These are phyloP conservation scores for Dioscorea dumetorum DNA, from an alignment of 106 monocot species.

Conservation along the genomic window DNA sequence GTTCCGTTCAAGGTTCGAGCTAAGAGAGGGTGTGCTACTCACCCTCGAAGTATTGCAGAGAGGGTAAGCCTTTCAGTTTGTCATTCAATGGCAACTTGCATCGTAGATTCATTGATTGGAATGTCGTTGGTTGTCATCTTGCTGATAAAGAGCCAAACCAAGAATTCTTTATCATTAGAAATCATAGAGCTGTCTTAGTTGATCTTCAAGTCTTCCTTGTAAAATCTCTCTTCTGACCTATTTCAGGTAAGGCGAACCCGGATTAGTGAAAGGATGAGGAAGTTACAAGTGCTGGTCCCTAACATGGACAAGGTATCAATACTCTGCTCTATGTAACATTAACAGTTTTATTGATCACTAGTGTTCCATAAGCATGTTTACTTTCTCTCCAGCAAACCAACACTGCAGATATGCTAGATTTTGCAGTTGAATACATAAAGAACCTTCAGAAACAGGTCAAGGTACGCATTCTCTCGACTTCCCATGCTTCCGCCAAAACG, in stretches of 20 bases:
- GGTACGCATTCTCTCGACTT: conserved; percentile 19
- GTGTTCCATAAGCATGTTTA: not conserved
- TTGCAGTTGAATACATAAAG: conserved; percentile 92
- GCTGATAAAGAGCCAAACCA: too few relatives aligned
- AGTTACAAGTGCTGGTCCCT: conserved; percentile 91
- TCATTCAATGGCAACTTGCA: too few relatives aligned
- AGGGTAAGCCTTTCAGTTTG: conserved; percentile 35
- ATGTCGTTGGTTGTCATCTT: too few relatives aligned
- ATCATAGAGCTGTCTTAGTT: too few relatives aligned
- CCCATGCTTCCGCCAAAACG: not conserved
- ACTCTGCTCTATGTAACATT: not conserved
- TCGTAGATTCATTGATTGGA: too few relatives aligned
- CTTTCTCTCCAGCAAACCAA: conserved; percentile 68
- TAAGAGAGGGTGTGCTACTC: conserved; percentile 85
- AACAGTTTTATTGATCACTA: not conserved
- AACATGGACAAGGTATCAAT: conserved; percentile 96
- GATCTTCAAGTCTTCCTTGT: too few relatives aligned
- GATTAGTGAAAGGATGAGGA: conserved; percentile 95
- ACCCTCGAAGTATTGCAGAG: conserved; percentile 88
- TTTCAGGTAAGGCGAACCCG: conserved; percentile 84
- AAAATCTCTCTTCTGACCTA: not conserved
- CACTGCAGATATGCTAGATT: conserved; percentile 90
- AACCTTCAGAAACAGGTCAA: conserved; percentile 79
- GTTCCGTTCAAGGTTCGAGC: conserved; percentile 88
- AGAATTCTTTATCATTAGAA: too few relatives aligned